Evolutionary conservation across 1,284 basidiomycete genomes (phyloP), one percentile per base, ranked within the genome.

Genomic region (Inonotus hispidus): DNA sequence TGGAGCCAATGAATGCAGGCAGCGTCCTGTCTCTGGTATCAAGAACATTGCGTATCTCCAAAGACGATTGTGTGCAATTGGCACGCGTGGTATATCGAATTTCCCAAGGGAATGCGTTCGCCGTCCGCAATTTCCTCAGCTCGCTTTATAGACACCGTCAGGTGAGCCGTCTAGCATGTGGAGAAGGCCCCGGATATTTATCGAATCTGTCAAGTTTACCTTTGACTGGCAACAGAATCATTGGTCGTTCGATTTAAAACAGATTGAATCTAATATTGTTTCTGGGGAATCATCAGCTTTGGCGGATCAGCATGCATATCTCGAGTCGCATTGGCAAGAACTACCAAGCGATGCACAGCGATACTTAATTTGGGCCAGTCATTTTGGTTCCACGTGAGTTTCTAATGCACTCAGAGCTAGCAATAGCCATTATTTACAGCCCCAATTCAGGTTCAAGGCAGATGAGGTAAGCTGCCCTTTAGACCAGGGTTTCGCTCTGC

Each of bases 31-130:
- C 75, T 10, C 72, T 88, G 38, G 82, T 87, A 2, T 80, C 85
- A 1, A 82, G 81, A 60, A 83, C 85, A 0, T 72, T 89, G 19
- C 85, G 82, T 62, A 77, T 83, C n/a, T 64, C 74, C 1, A 81
- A 80, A 66, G 83, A 85, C 38, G 83, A 84, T 14, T 81, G 79
- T 57, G 70, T 74, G 2, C 72, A 77, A 3, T 69, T 89, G 54
- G 79, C 85, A 5, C 74, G 77, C 10, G 78, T 87, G 54, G 73
- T 88, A 14, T 81, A 78, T 66, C 73, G 76, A 1, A 74, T 79
- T 11, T 87, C 86, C 1, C 78, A 79, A 14, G 87, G 87, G 3
- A 89, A 88, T 68, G 82, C 84, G 0, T 88, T 89, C 65, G 81
- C 82, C 10, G 82, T 82, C 1, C 73, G 85, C 56, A 87, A 78